Conservation (phyloP, 2,329 filamentous ascomycete genomes). For the Alternaria sp. region DNA sequence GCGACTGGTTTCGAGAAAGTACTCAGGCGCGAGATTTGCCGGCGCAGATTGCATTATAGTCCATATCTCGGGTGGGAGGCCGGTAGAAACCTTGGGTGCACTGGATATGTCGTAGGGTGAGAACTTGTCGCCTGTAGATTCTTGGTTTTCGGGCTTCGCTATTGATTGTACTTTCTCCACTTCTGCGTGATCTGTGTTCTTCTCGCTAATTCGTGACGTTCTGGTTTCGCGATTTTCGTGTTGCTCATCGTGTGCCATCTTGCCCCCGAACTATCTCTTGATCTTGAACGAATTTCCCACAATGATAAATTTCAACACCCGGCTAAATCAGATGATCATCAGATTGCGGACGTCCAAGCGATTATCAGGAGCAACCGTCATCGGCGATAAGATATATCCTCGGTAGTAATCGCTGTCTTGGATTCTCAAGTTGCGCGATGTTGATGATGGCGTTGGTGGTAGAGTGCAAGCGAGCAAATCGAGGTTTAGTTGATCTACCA, state of each 20-base stretch:
- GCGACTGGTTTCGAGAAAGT: constrained; percentile 72
- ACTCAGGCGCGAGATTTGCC: constrained; percentile 68
- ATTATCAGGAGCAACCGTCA: background rate
- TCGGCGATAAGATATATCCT: no score
- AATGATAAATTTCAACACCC: background rate
- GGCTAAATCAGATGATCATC: background rate
- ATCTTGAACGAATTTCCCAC: background rate
- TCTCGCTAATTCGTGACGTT: background rate
- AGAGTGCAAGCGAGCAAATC: constrained; percentile 13
- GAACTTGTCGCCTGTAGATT: constrained; percentile 30
- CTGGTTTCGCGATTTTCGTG: background rate
- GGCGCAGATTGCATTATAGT: constrained; percentile 46
- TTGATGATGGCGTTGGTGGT: background rate
- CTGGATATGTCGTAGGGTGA: constrained; percentile 42
- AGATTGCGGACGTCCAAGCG: background rate
- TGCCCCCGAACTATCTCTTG: background rate
- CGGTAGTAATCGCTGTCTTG: background rate
- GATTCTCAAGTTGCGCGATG: background rate
- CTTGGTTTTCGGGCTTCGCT: background rate
- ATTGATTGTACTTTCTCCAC: background rate
- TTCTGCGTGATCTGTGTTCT: background rate
- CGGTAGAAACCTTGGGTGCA: constrained; percentile 27
- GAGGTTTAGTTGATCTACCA: background rate
- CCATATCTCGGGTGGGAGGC: constrained; percentile 46
- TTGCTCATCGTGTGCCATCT: background rate